Evolutionary conservation across 495 filamentous ascomycete genomes (phyloP), one percentile per base, ranked within the genome.

Genomic region (Rostrohypoxylon terebratum): DNA sequence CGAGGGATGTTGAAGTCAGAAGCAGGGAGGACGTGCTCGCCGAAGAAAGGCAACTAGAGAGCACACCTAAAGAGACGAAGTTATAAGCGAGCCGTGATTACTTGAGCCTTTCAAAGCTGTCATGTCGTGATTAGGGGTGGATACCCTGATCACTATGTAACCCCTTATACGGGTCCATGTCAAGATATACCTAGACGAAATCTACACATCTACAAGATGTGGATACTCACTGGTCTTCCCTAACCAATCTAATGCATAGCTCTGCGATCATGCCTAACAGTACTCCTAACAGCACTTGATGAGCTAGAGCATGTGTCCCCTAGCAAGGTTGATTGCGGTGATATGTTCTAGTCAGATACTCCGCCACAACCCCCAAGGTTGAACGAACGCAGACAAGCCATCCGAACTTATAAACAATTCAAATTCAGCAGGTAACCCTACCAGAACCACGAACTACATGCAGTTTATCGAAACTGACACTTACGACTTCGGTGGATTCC

Each of bases 1-100:
- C 83, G n/a, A 82, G 78, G 36, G 81, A 88, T 54, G 78, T 91
- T 2, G 85, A 86, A 58, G 82, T 92, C 3, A 79, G 80, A 34
- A 81, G 78, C 77, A 86, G 83, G 73, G 83, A 83, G 64, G 87
- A 91, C 63, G 78, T 87, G 16, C 66, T 83, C 10, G 78, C 74
- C 9, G 81, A 81, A 55, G 78, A 82, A 63, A 79, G 75, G 67
- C 73, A 71, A 55, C 59, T 38, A 9, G 71, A 51, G 44, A 63
- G 4, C 11, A 21, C 48, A 59, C 25, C 58, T 0, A 63, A 51
- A 21, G 69, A 38, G 25, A 33, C 73, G 21, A 77, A 73, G 57
- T n/a, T 77, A 59, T 79, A 50, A 77, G 33, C 10, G 25, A 23
- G 25, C 16, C 25, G 9, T 33, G 50, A 33, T 6, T 36, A 14